Conservation (phyloP, 257 asterid genomes). For the Solanum sparsipilum region DNA sequence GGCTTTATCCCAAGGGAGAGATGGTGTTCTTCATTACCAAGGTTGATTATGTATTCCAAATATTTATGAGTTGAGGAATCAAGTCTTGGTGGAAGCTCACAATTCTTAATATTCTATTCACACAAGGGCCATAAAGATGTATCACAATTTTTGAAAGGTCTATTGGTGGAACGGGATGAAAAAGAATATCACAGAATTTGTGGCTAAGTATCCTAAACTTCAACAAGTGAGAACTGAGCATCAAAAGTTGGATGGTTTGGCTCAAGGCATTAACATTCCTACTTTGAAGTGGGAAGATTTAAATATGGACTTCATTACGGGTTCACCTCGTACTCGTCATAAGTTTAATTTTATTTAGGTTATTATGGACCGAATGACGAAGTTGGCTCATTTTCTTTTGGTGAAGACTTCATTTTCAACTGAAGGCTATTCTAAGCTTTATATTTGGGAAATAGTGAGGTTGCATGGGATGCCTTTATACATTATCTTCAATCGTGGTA, state of each 20-base stretch:
- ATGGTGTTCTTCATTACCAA: not conserved
- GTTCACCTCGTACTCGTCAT: not conserved
- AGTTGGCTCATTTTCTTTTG: not conserved
- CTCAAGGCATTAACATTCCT: not conserved
- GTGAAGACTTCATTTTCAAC: not conserved
- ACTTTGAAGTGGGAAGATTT: not conserved
- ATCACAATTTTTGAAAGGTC: not conserved
- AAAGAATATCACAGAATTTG: not conserved
- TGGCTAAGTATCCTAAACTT: not conserved
- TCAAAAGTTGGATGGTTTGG: not conserved
- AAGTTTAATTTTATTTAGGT: not conserved
- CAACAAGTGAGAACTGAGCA: not conserved
- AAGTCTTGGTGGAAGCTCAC: not conserved
- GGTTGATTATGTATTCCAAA: too few species aligned
- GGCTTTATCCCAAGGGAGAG: not conserved
- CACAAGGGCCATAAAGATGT: not conserved
- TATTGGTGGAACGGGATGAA: not conserved
- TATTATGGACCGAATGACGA: not conserved
- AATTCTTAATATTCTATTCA: not conserved
- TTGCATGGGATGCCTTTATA: too few species aligned
- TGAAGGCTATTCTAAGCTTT: not conserved
- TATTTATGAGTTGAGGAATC: not conserved
- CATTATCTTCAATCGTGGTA: not conserved
- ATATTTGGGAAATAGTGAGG: too few species aligned
- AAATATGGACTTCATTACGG: not conserved